phyloP scores from a whole-genome alignment of 1,284 basidiomycete species.

The Austroboletus niveus region DNA sequence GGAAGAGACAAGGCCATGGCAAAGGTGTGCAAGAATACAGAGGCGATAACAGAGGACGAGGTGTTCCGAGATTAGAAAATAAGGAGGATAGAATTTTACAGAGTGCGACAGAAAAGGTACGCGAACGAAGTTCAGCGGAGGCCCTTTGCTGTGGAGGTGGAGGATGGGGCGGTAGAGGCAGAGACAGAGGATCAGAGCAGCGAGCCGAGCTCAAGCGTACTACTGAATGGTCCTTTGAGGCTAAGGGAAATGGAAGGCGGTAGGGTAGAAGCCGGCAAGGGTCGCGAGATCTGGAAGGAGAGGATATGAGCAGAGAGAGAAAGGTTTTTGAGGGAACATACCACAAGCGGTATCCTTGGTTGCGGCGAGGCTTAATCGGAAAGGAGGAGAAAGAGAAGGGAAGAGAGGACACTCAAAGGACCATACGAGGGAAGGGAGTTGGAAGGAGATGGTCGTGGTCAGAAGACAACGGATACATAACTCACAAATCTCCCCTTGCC shows the following conservation, averaged over 20 bases:
- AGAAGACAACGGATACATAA: constrained; percentile 33
- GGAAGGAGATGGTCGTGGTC: constrained; percentile 24
- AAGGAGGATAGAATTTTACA: constrained; percentile 18
- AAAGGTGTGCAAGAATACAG: constrained; percentile 16
- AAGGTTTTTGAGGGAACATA: constrained; percentile 24
- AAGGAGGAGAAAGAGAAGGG: constrained; percentile 34
- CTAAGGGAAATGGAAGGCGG: constrained; percentile 36
- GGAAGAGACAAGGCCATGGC: constrained; percentile 57
- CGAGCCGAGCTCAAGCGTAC: constrained; percentile 74
- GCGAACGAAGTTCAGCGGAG: constrained; percentile 61
- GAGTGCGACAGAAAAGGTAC: constrained; percentile 32
- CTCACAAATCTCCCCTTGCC: constrained; percentile 11
- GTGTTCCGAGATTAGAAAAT: constrained; percentile 16
- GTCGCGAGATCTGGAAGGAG: constrained; percentile 80
- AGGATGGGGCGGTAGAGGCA: constrained; percentile 10
- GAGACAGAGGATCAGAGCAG: constrained; percentile 39
- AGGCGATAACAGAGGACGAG: constrained; percentile 4
- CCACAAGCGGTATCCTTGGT: constrained; percentile 81
- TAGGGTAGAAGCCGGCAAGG: constrained; percentile 79
- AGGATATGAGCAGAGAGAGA: neutral
- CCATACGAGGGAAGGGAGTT: constrained; percentile 30
- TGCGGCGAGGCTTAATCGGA: constrained; percentile 51
- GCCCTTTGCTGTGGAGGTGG: constrained; percentile 30
- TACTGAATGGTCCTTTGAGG: constrained; percentile 34
- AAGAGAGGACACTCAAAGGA: constrained; percentile 39